Percentiles rank a stretch among this genome's conserved stretches.
phyloP scores from a whole-genome alignment of 768 basidiomycete genomes.

The Cystobasidium ongulense region DNA sequence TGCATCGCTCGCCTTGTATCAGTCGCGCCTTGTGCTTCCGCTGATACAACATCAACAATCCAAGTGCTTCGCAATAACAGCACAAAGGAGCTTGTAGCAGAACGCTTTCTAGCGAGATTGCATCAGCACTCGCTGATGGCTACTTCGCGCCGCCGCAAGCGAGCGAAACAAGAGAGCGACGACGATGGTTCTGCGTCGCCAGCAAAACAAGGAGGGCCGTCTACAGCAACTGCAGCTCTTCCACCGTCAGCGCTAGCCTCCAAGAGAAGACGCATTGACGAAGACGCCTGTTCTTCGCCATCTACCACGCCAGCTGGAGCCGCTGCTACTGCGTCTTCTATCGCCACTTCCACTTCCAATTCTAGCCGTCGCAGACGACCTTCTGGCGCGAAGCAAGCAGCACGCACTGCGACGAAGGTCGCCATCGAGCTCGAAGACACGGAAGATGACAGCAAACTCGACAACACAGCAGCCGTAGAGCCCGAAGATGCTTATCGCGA shows the following conservation, averaged over 20 bases:
- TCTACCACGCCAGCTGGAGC: neutral
- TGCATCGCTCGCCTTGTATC: no score
- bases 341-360: neutral
- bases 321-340: neutral
- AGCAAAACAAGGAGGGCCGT: neutral
- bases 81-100: no score
- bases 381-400: neutral
- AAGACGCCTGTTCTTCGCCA: neutral
- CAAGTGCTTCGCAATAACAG: no score
- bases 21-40: no score
- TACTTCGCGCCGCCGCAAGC: neutral
- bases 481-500: neutral
- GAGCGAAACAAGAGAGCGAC: conserved; percentile 10
- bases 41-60: no score
- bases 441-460: neutral
- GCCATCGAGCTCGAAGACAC: no score
- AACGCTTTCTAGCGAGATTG: neutral
- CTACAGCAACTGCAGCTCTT: neutral
- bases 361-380: neutral
- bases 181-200: neutral
- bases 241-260: neutral
- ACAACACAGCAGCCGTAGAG: neutral
- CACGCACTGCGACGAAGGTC: neutral
- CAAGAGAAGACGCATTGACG: neutral
- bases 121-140: neutral